These are phyloP conservation scores for Heliophila coronopifolia DNA, from an alignment of 441 rosid genomes.

Conservation along the genomic window DNA sequence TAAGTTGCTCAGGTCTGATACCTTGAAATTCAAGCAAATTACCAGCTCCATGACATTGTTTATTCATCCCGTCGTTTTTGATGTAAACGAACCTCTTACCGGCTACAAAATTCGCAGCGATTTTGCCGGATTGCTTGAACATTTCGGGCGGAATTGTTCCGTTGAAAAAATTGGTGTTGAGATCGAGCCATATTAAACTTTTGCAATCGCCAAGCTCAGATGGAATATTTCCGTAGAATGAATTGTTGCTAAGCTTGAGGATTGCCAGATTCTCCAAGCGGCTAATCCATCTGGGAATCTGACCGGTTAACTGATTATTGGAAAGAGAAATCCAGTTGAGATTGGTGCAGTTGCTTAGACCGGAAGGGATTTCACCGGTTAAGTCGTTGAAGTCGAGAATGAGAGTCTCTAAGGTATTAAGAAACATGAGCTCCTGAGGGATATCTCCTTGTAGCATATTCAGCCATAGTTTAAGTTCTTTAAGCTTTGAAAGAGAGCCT, in stretches of 20 bases:
- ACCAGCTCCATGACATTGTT: conserved; percentile 81
- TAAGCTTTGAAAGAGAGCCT: conserved; percentile 57
- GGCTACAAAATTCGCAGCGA: conserved; percentile 59
- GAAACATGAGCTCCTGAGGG: conserved; percentile 55
- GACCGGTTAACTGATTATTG: conserved; percentile 65
- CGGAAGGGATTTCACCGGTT: conserved; percentile 59
- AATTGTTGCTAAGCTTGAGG: conserved; percentile 81
- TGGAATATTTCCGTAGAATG: conserved; percentile 70
- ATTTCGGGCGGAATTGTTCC: conserved; percentile 72
- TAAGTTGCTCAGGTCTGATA: conserved; percentile 50
- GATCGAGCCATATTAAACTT: conserved; percentile 92
- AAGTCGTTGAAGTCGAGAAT: conserved; percentile 84
- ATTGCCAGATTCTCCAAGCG: conserved; percentile 62
- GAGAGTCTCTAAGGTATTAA: conserved; percentile 53
- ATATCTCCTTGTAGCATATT: conserved; percentile 72
- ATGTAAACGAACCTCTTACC: conserved; percentile 72
- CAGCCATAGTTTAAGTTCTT: conserved; percentile 75
- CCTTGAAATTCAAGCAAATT: conserved; percentile 86
- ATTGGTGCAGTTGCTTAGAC: conserved; percentile 60
- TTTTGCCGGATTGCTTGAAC: conserved; percentile 83
- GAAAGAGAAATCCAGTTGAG: conserved; percentile 89
- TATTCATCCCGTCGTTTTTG: conserved; percentile 67
- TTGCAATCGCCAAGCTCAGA: conserved; percentile 75
- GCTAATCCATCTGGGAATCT: conserved; percentile 70
- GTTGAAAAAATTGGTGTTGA: conserved; percentile 61